A percentile compares a stretch with the other conserved stretches of the same genome.
Conservation (phyloP, 148 eudicot genomes). For the Limonium bicolor region DNA sequence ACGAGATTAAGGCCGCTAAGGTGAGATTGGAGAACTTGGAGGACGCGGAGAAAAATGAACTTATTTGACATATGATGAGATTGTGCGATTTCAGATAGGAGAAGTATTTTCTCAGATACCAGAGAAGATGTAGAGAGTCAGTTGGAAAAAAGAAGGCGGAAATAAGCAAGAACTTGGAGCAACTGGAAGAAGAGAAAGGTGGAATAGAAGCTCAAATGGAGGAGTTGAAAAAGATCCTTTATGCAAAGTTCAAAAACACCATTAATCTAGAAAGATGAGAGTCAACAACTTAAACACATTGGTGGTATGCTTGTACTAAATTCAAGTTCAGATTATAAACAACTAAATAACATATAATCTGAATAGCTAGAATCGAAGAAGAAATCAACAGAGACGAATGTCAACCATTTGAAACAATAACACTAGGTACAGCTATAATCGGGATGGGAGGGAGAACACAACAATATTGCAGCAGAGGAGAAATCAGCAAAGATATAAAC, state of each 20-base stretch:
- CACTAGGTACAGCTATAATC: no score
- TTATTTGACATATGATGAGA: slow-evolving; percentile 84
- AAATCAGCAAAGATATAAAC: no score
- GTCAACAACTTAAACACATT: no score
- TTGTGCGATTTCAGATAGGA: slow-evolving; percentile 86
- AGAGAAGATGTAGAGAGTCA: slow-evolving; percentile 75
- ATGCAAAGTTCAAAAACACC: slow-evolving; percentile 91
- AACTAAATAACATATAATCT: no score
- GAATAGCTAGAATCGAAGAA: no score
- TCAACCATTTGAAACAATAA: no score
- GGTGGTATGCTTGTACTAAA: no score
- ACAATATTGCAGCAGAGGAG: no score
- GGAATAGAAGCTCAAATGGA: slow-evolving; percentile 65
- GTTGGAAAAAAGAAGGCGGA: slow-evolving; percentile 67
- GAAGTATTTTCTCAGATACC: slow-evolving; percentile 95
- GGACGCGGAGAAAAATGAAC: slow-evolving; percentile 88
- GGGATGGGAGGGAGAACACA: no score
- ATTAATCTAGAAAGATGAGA: slow-evolving; percentile 98
- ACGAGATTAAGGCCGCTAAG: no score
- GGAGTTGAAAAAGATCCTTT: slow-evolving; percentile 67
- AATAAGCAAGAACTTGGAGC: slow-evolving; percentile 50
- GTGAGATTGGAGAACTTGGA: slow-evolving; percentile 73
- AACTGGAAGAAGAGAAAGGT: slow-evolving; percentile 80
- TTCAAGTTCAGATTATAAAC: no score
- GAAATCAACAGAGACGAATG: no score